These are phyloP conservation scores for Vaccinium myrtillus DNA, from an alignment of 148 eudicot genomes.

Conservation along the genomic window DNA sequence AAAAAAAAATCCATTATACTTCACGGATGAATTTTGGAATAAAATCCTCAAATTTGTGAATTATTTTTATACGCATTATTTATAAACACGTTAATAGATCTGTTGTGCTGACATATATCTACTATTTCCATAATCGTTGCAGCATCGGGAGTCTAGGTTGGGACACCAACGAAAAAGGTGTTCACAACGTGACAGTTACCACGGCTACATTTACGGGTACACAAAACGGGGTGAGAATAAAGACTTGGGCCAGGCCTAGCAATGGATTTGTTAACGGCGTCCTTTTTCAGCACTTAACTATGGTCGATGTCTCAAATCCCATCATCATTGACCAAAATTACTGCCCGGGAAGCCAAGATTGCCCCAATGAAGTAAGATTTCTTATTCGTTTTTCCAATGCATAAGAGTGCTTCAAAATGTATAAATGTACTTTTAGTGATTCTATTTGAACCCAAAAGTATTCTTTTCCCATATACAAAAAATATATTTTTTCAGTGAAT, in stretches of 20 bases:
- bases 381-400: no score
- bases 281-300: slow-evolving; percentile 35
- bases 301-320: slow-evolving; percentile 50
- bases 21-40: no score
- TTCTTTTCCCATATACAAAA: no score
- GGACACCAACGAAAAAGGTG: slow-evolving; percentile 42
- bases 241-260: slow-evolving; percentile 68
- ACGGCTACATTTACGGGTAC: slow-evolving; percentile 34
- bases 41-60: no score
- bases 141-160: slow-evolving; percentile 66
- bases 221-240: slow-evolving; percentile 59
- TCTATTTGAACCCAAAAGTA: no score
- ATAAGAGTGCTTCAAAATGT: no score
- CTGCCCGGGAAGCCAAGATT: slow-evolving; percentile 40
- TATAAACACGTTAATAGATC: no score
- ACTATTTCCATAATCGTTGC: background rate
- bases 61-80: no score
- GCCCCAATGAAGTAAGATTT: slow-evolving; percentile 41
- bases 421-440: no score
- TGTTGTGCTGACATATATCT: background rate
- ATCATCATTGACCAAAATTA: slow-evolving; percentile 58
- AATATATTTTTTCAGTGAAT: no score
- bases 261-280: slow-evolving; percentile 45
- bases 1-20: no score
- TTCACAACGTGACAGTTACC: slow-evolving; percentile 50